Percentiles rank a stretch among this genome's conserved stretches.
Evolutionary conservation across 2,329 filamentous ascomycete genomes (phyloP).

Genomic region (Pseudocercospora crystallina): DNA sequence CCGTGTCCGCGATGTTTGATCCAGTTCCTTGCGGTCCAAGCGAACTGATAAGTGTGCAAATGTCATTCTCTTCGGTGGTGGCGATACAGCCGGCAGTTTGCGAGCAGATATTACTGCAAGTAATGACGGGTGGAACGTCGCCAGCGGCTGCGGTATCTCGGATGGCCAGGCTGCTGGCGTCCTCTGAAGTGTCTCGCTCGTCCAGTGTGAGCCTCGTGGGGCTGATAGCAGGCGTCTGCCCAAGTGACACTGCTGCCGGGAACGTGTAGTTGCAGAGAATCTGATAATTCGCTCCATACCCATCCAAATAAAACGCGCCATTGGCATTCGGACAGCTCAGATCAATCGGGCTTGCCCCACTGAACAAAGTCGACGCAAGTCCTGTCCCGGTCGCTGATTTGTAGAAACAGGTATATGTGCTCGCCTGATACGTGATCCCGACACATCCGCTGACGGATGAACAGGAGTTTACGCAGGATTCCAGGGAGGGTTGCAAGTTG

Average conservation of each 20-base stretch:
- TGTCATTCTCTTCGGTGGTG: conserved; percentile 12
- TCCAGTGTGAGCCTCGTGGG: neutral
- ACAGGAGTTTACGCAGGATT: conserved; percentile 28
- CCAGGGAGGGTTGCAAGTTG: conserved; percentile 18
- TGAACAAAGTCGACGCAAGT: neutral
- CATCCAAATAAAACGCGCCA: conserved; percentile 24
- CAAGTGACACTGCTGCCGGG: conserved; percentile 9
- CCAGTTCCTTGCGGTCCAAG: conserved; percentile 15
- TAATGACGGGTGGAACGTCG: conserved; percentile 7
- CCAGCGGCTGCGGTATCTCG: neutral
- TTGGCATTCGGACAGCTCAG: conserved; percentile 27
- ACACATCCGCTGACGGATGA: conserved; percentile 19
- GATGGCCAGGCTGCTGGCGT: neutral
- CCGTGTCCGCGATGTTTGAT: conserved; percentile 21
- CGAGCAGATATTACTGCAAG: conserved; percentile 26
- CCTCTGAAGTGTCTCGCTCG: neutral
- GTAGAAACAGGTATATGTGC: conserved; percentile 22
- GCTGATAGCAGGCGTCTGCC: conserved; percentile 9
- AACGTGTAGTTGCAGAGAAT: conserved; percentile 29
- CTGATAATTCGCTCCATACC: conserved; percentile 27
- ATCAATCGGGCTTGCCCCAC: conserved; percentile 19
- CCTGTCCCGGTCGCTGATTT: conserved; percentile 15
- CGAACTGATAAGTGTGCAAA: conserved; percentile 21
- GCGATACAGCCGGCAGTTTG: conserved; percentile 18
- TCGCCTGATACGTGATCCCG: conserved; percentile 18